A percentile compares a stretch with the other conserved stretches of the same genome.
These are phyloP conservation scores for Candida glucosophila DNA, from an alignment of 1,139 yeast genomes.

Conservation along the genomic window DNA sequence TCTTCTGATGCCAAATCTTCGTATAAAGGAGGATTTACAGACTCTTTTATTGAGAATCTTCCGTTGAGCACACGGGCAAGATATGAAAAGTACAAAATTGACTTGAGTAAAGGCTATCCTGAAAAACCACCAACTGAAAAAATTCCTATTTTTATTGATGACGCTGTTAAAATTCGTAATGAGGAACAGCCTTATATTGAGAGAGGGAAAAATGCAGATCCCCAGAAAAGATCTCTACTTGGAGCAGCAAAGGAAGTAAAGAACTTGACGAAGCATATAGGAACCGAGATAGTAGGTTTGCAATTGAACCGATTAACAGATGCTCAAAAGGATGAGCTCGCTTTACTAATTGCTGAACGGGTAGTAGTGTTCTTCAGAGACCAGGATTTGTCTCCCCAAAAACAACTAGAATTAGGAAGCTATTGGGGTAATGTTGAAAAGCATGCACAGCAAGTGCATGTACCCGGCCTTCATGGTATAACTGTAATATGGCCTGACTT, in stretches of 20 bases:
- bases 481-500: constrained; percentile 40
- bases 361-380: constrained; percentile 36
- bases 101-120: constrained; percentile 26
- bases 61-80: constrained; percentile 13
- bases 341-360: constrained; percentile 33
- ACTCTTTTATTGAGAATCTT: constrained; percentile 10
- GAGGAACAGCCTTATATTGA: constrained; percentile 33
- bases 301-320: constrained; percentile 41
- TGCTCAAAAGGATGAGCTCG: constrained; percentile 45
- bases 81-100: constrained; percentile 20
- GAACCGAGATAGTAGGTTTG: constrained; percentile 50
- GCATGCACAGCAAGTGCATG: constrained; percentile 27
- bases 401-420: constrained; percentile 36
- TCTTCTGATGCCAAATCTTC: constrained; percentile 2
- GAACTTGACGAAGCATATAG: constrained; percentile 39
- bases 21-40: constrained; percentile 8
- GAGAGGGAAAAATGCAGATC: constrained; percentile 42
- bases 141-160: constrained; percentile 45
- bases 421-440: constrained; percentile 38
- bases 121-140: constrained; percentile 14
- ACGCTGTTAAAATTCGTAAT: constrained; percentile 37
- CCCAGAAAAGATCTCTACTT: constrained; percentile 42
- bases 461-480: constrained; percentile 20
- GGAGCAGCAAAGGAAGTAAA: constrained; percentile 43
- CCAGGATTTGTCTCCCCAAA: constrained; percentile 35